These are phyloP conservation scores for Lagenidium giganteum DNA, from an alignment of 352 stramenopile genomes.

Conservation along the genomic window DNA sequence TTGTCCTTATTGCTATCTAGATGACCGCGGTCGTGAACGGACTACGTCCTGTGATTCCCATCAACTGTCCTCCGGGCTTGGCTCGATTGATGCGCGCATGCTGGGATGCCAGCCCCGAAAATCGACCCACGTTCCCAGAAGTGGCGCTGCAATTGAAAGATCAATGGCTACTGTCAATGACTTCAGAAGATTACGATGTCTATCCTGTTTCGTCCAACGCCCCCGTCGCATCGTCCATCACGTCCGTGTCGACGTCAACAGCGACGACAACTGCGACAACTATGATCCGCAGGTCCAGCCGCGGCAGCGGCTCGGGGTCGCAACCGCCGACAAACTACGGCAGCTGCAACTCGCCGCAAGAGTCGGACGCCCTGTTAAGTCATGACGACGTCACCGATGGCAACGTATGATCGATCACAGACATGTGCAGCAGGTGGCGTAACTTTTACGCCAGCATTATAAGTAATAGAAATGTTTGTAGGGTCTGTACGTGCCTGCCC, in stretches of 20 bases:
- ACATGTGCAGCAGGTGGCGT: too few relatives aligned
- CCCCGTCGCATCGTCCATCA: constrained; percentile 8
- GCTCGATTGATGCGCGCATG: constrained; percentile 79
- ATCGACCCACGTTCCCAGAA: constrained; percentile 73
- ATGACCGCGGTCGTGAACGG: constrained; percentile 87
- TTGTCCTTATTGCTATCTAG: constrained; percentile 20
- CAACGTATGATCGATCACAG: too few relatives aligned
- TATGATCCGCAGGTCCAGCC: constrained; percentile 16
- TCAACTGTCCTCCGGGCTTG: constrained; percentile 70
- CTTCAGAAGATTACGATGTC: constrained; percentile 54
- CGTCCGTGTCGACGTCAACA: constrained; percentile 7
- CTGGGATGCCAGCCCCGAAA: constrained; percentile 71
- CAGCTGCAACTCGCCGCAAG: constrained; percentile 3
- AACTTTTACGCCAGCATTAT: too few relatives aligned
- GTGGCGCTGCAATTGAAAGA: constrained; percentile 77
- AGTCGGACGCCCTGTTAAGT: constrained; percentile 7
- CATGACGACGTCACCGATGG: not conserved
- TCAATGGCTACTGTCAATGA: constrained; percentile 55
- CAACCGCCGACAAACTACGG: constrained; percentile 10
- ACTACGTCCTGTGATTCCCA: constrained; percentile 76
- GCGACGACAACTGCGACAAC: constrained; percentile 9
- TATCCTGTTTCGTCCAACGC: constrained; percentile 27
- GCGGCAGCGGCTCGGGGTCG: constrained; percentile 13
- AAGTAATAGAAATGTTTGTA: not conserved
- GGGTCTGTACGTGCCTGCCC: not conserved